Evolutionary conservation across 441 rosid genomes (phyloP), one percentile per base, ranked within the genome.

Genomic region (Syzygium syzygioides): DNA sequence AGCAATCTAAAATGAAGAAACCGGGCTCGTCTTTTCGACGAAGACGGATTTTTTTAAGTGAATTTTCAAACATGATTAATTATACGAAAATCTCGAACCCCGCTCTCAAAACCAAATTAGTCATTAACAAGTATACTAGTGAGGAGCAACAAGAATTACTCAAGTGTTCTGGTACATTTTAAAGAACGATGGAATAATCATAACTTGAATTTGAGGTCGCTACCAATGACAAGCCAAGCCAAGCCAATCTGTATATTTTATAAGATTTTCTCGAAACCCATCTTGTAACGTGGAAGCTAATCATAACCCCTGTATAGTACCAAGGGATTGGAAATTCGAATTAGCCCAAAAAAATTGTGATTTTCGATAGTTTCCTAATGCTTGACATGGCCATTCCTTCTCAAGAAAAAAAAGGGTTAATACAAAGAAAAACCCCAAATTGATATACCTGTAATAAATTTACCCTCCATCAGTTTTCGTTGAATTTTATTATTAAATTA

Each of bases 271-370:
- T 20, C 1, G 3, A 6, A 11, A 71, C 4, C 4, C 8, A 19
- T 19, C 2, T 37, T 37, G 28, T 11, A 12, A 71, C 2, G 3
- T 0, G 11, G 4, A 71, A 37, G 25, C 28, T 5, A 23, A 71
- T 37, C 50, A 71, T 1, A 71, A 71, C 26, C 26, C 26, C 26
- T 1, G 9, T 19, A 9, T 32, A 12, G 32, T 9, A 5, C 32
- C 0, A 1, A 1, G 20, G 14, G 79, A 34, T 34, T 2, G 26
- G 3, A 19, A 5, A 68, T 18, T 19, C 28, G 0, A 34, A 34
- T 9, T 34, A 4, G 0, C 1, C 1, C 7, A 0, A 2, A 68
- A 57, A 57, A 57, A 26, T 5, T 23, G 26, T 9, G 62, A 57
- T 25, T 57, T 5, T 5, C 4, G 10, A 57, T 45, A 45, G 48